Conservation (phyloP, 176 grass and related monocot species). For the Phragmites australis region DNA sequence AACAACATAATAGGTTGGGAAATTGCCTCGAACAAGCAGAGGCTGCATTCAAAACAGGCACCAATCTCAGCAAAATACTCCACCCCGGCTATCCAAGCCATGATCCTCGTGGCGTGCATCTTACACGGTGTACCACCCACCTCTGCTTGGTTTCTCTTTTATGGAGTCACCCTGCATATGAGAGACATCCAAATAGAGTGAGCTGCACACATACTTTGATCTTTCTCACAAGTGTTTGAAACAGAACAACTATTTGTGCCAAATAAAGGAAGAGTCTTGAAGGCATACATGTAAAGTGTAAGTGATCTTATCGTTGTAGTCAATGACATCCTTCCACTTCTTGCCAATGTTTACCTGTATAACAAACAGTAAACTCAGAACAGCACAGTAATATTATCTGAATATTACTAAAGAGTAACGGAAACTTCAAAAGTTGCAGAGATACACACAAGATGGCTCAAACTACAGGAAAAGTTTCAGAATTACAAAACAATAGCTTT, state of each 20-base stretch:
- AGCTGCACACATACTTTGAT: background rate
- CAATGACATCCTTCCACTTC: slow-evolving; percentile 98
- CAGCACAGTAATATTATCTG: background rate
- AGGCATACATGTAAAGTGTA: slow-evolving; percentile 94
- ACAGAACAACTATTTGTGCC: background rate
- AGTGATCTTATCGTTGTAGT: slow-evolving; percentile 89
- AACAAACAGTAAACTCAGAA: background rate
- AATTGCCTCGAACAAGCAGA: slow-evolving; percentile 27
- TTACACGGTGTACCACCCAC: slow-evolving; percentile 85
- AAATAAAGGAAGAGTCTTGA: background rate
- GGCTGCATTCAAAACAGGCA: slow-evolving; percentile 13
- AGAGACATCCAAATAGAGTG: slow-evolving; percentile 27
- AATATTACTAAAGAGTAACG: background rate
- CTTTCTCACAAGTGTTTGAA: background rate
- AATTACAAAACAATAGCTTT: slow-evolving; percentile 9
- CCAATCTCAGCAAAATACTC: slow-evolving; percentile 1
- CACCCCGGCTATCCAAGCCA: background rate
- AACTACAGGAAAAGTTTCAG: background rate
- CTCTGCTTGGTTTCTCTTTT: slow-evolving; percentile 88
- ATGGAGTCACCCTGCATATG: slow-evolving; percentile 72
- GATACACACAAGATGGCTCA: background rate
- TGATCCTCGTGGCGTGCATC: background rate
- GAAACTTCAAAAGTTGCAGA: background rate
- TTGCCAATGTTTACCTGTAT: slow-evolving; percentile 91
- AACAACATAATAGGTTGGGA: slow-evolving; percentile 32